Base-by-base conservation (phyloP, 306 rosid genomes). In the Fragaria iinumae region DNA sequence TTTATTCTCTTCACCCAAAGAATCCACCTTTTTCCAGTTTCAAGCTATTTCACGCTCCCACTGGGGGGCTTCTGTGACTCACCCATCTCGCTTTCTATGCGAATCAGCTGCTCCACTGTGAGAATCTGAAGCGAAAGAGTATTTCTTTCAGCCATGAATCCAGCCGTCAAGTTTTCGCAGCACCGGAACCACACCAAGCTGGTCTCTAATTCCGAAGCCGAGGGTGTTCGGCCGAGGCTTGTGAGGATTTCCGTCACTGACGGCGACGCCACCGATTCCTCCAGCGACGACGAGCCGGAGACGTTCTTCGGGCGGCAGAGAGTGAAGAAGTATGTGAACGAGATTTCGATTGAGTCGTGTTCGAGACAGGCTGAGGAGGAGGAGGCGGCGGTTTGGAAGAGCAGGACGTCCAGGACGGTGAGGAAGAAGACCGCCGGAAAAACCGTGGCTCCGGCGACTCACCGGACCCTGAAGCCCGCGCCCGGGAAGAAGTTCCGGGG, bases 261-360 rank as follows among this genome's bases (percentile, higher is more conserved):
- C 81, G 86, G 82, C 6, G 84, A 89, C 4, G 98, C 97, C 11
- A 96, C 99, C 1, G 99, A 96, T 79, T 92, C 93, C 12, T 92
- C 98, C 80, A 84, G 93, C 44, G 98, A 92, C 66, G 97, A 92
- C 16, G 97, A 90, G 44, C 68, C 44, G 1, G 80, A 44, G 8
- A 3, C 65, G 8, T 68, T 66, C 72, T 20, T 32, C 12, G 56
- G 71, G 36, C 86, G 88, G 11, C 93, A 59, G 27, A 81, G 97
- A 8, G 87, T 75, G 0, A 88, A 76, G 77, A 93, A 77, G 81
- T 87, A 87, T 66, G 88, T 96, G 12, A 89, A 91, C 82, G 93
- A 92, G 83, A 88, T 96, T 73, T 50, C 88, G 1, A 82, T 95
- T 6, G 84, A 87, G 84, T 62, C 89, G 0, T 75, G 79, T 32